phyloP scores from a whole-genome alignment of 106 monocot species.

The Dioscorea dumetorum region DNA sequence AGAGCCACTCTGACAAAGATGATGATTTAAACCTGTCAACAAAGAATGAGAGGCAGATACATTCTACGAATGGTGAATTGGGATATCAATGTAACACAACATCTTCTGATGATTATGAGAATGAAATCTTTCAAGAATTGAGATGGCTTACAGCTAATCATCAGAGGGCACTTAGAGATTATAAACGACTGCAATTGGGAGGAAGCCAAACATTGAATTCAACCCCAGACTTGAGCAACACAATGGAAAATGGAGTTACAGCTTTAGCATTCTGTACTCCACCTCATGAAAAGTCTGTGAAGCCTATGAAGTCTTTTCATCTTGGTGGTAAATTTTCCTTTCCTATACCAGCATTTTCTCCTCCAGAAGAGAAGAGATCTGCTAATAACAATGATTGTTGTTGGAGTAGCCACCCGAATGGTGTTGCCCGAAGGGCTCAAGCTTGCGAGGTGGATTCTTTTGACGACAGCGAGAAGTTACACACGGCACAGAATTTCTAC shows the following conservation, averaged over 20 bases:
- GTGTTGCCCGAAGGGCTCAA: slow-evolving; percentile 10
- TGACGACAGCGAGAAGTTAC: background rate
- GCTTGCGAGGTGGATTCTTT: slow-evolving; percentile 5
- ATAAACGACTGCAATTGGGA: slow-evolving; percentile 6
- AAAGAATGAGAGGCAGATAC: too few species aligned
- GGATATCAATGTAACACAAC: background rate
- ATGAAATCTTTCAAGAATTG: slow-evolving; percentile 20
- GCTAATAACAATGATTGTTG: too few species aligned
- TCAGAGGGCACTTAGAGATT: slow-evolving; percentile 15
- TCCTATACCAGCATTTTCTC: background rate
- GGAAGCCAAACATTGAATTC: slow-evolving; percentile 8
- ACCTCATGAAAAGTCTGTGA: too few species aligned
- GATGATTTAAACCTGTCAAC: too few species aligned
- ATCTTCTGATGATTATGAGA: slow-evolving; percentile 12
- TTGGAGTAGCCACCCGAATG: slow-evolving; percentile 1
- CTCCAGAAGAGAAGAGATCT: too few species aligned
- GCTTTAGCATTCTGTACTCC: too few species aligned
- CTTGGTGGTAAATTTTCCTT: slow-evolving; percentile 2
- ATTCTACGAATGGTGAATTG: too few species aligned
- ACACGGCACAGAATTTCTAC: slow-evolving; percentile 24
- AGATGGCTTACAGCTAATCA: slow-evolving; percentile 25
- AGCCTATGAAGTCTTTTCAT: slow-evolving; percentile 16
- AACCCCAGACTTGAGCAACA: slow-evolving; percentile 8
- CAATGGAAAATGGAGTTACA: too few species aligned
- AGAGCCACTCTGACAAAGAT: background rate